A percentile compares a stretch with the other conserved stretches of the same genome.
phyloP scores from a whole-genome alignment of 1,139 yeast species.

The Sugiyamaella pinicola region DNA sequence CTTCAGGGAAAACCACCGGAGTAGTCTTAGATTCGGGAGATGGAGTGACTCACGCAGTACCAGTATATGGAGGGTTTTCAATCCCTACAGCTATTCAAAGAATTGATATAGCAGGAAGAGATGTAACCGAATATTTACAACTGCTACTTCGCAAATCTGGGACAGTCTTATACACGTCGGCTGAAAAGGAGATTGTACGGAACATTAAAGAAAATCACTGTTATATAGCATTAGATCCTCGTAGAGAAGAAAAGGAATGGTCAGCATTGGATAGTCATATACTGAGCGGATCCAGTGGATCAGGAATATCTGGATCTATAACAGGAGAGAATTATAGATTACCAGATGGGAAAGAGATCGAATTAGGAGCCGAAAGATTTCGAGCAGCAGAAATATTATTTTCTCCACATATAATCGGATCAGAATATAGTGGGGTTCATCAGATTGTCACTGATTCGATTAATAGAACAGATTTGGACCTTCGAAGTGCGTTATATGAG shows the following conservation, averaged over 20 bases:
- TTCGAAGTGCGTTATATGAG: conserved; percentile 67
- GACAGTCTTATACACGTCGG: conserved; percentile 59
- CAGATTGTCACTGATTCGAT: conserved; percentile 69
- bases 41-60: conserved; percentile 86
- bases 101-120: conserved; percentile 84
- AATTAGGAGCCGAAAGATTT: conserved; percentile 67
- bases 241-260: conserved; percentile 65
- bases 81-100: conserved; percentile 72
- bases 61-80: conserved; percentile 87
- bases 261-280: conserved; percentile 29
- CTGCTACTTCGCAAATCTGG: conserved; percentile 71
- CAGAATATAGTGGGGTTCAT: conserved; percentile 71
- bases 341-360: conserved; percentile 75
- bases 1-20: conserved; percentile 90
- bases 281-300: conserved; percentile 18
- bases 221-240: conserved; percentile 68
- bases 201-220: conserved; percentile 75
- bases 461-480: conserved; percentile 72
- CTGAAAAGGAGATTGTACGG: conserved; percentile 82
- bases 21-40: conserved; percentile 89
- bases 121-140: conserved; percentile 75
- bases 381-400: conserved; percentile 77
- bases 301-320: conserved; percentile 16
- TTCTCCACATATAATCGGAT: conserved; percentile 76
- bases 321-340: conserved; percentile 52